Base-by-base conservation (phyloP, 2,329 filamentous ascomycete genomes). In the Xylariaceae sp. region DNA sequence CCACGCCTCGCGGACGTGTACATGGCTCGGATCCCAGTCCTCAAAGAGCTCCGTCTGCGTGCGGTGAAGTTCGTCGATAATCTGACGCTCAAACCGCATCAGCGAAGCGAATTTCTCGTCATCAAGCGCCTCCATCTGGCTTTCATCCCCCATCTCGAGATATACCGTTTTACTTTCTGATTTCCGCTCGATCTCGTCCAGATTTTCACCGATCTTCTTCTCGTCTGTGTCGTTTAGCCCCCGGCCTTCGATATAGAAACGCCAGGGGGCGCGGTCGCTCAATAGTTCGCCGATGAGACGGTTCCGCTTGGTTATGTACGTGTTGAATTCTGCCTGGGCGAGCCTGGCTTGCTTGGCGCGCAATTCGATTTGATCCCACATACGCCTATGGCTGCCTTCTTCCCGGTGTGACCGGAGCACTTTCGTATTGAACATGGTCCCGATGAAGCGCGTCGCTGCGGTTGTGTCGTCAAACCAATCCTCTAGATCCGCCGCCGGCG, bases 391-490 rank as follows among this genome's bases (percentile, higher is more conserved):
- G 26, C 4, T 11, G 2, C 19, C 27, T 12, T 35, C 44, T 29
- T 32, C 47, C 3, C 12, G 19, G 8, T 6, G 12, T 43, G 1
- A 5, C 7, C 46, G 35, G 6, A 31, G 4, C 39, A 48, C 31
- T 2, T 46, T 37, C 11, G 27, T 41, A 9, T 8, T 32, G 29
- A 41, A 50, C 35, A 60, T 50, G 39, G 27, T 30, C 9, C 42
- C 32, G n/a, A 62, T 55, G 4, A 37, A 40, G 7, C 4, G 9
- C 26, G 54, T 54, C 8, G 47, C 47, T n/a, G n/a, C 50, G 42
- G 57, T 47, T 4, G 45, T 55, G 31, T 50, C 44, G 3, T 19
- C 41, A 46, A 60, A 62, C 45, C 49, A 60, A 4, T 41, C n/a
- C 6, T 55, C 58, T 51, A 53, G 44, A 6, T 54, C 42, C 6